Percentiles rank a stretch among this genome's conserved stretches.
Evolutionary conservation across 2,329 filamentous ascomycete species (phyloP).

Genomic region (Diplodia scrobiculata): DNA sequence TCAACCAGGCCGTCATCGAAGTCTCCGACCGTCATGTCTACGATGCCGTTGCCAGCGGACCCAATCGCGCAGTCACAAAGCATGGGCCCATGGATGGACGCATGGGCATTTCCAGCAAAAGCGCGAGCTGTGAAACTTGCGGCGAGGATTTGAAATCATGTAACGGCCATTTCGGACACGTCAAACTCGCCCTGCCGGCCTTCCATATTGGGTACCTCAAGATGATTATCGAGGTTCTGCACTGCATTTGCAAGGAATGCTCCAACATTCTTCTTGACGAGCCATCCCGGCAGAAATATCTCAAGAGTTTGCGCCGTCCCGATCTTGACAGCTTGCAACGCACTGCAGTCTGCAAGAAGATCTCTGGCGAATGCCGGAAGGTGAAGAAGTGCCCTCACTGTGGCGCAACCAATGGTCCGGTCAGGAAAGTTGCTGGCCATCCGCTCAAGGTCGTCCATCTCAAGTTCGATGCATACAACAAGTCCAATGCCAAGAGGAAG

Average conservation of each 20-base stretch:
- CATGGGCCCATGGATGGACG: slow-evolving; percentile 87
- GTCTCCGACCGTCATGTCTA: slow-evolving; percentile 93
- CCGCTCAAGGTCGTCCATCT: slow-evolving; percentile 94
- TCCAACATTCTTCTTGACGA: slow-evolving; percentile 81
- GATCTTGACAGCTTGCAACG: slow-evolving; percentile 84
- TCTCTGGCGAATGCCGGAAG: slow-evolving; percentile 89
- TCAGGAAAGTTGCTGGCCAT: slow-evolving; percentile 78
- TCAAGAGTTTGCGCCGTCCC: slow-evolving; percentile 78
- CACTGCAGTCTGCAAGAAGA: slow-evolving; percentile 79
- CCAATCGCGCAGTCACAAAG: slow-evolving; percentile 66
- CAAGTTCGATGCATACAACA: slow-evolving; percentile 85
- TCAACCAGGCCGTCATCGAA: slow-evolving; percentile 91
- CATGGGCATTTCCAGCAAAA: slow-evolving; percentile 87
- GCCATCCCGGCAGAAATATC: slow-evolving; percentile 70
- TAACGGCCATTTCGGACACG: slow-evolving; percentile 93
- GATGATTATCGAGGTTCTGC: slow-evolving; percentile 86
- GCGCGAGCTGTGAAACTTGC: slow-evolving; percentile 77
- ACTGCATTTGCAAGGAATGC: slow-evolving; percentile 95
- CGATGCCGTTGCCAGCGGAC: slow-evolving; percentile 69
- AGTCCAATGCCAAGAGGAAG: slow-evolving; percentile 84
- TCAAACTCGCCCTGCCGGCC: slow-evolving; percentile 83
- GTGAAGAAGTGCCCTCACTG: slow-evolving; percentile 80
- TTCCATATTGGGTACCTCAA: slow-evolving; percentile 97
- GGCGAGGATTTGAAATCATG: slow-evolving; percentile 78
- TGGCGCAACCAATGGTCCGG: slow-evolving; percentile 79